phyloP scores from a whole-genome alignment of 2,329 filamentous ascomycete genomes.

The Myriosclerotinia scirpicola region DNA sequence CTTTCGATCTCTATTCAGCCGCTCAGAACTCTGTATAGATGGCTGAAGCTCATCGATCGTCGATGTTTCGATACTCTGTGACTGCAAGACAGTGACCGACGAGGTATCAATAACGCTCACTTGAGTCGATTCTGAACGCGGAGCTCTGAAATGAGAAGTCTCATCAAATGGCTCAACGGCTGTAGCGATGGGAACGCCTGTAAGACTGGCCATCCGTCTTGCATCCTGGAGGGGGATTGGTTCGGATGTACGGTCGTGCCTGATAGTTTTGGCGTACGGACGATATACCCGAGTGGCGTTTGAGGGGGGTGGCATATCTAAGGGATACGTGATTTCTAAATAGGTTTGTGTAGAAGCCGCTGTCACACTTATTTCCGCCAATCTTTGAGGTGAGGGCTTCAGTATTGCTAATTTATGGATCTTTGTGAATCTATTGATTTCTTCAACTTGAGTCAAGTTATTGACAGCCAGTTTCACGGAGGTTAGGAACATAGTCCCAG shows the following conservation, averaged over 20 bases:
- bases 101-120: neutral
- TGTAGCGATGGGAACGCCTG: neutral
- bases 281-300: neutral
- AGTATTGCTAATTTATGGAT: conserved; percentile 76
- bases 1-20: conserved; percentile 29
- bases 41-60: neutral
- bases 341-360: conserved; percentile 48
- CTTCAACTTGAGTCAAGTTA: conserved; percentile 85
- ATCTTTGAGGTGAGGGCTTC: conserved; percentile 45
- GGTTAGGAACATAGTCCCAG: conserved; percentile 71
- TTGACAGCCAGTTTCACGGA: conserved; percentile 67
- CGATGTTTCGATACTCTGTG: neutral
- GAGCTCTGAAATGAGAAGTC: neutral
- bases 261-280: conserved; percentile 19
- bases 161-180: neutral
- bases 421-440: conserved; percentile 59
- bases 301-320: conserved; percentile 38
- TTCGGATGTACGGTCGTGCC: conserved; percentile 17
- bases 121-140: neutral
- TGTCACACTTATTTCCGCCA: conserved; percentile 36
- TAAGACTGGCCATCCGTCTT: conserved; percentile 15
- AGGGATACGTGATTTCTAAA: conserved; percentile 58
- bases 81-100: neutral
- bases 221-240: conserved; percentile 12
- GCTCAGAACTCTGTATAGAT: neutral